phyloP scores from a whole-genome alignment of 2,329 filamentous ascomycete species.

The Cladophialophora yegresii region DNA sequence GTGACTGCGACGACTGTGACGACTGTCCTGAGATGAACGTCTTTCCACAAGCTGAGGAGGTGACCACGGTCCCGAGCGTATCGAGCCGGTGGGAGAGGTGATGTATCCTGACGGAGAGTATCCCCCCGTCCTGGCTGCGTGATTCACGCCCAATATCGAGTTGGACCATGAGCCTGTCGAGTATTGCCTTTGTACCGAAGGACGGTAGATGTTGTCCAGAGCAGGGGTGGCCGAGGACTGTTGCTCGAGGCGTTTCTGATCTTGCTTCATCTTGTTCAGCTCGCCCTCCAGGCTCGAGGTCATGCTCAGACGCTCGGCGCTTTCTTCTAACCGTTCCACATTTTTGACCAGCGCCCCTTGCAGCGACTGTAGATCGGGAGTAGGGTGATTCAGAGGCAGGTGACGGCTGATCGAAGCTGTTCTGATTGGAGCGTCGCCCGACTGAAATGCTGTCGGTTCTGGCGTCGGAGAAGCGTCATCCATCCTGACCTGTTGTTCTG shows the following conservation, averaged over 20 bases:
- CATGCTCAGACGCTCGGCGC: conserved; percentile 52
- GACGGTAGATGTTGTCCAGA: conserved; percentile 19
- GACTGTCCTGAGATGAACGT: conserved; percentile 44
- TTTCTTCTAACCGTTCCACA: conserved; percentile 53
- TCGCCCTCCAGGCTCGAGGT: conserved; percentile 51
- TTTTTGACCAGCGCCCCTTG: conserved; percentile 55
- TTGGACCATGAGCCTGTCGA: conserved; percentile 47
- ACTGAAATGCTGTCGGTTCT: conserved; percentile 22
- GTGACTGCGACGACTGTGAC: conserved; percentile 43
- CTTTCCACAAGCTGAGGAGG: conserved; percentile 41
- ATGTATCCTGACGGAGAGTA: conserved; percentile 46
- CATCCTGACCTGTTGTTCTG: conserved; percentile 20
- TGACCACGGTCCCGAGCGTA: conserved; percentile 42
- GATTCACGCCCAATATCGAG: conserved; percentile 44
- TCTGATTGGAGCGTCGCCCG: conserved; percentile 33
- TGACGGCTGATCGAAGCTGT: conserved; percentile 47
- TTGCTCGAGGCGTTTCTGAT: conserved; percentile 44
- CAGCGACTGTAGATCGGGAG: conserved; percentile 52
- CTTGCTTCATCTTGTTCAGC: conserved; percentile 49
- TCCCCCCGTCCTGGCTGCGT: conserved; percentile 43
- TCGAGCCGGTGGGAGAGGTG: conserved; percentile 47
- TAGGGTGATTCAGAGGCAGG: conserved; percentile 51
- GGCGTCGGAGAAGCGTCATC: conserved; percentile 13
- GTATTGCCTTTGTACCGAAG: conserved; percentile 37
- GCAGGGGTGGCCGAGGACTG: conserved; percentile 42